Evolutionary conservation across 2,329 filamentous ascomycete genomes (phyloP), one percentile per base, ranked within the genome.

Genomic region (Microsporum ferrugineum): DNA sequence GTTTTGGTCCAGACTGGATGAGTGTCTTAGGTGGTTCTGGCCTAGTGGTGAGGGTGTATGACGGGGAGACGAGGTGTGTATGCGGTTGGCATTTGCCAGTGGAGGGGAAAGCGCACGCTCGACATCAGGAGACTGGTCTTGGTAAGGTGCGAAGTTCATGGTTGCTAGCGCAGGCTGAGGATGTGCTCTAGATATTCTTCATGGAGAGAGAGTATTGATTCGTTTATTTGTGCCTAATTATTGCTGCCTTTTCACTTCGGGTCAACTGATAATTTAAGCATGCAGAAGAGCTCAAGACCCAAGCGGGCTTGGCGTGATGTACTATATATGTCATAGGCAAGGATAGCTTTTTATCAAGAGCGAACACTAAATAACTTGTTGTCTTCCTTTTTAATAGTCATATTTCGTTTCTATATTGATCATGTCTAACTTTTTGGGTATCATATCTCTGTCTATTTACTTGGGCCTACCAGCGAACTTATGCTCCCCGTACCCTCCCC

Each of bases 131-230:
- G 88, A 88, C 57, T 88, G 88, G 74, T 92, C 92, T 79, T 97
- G 94, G 77, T 97, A 99, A 41, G 94, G 94, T 53, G 94, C 94
- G 73, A 97, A 99, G 78, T 96, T 89, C 88, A 94, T 94, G 61
- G 68, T 77, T 63, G 4, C 31, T n/a, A 12, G 49, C 2, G 49
- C 5, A 34, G 5, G 5, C n/a, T 3, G 10, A 10, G 17, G 14
- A 29, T 23, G 12, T n/a, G 17, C 31, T 29, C 29, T 27, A 58
- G 56, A n/a, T 34, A n/a, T 17, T 45, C 12, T 29, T 49, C 45
- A 49, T 49, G 45, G 45, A 12, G 23, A 29, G 45, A 27, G 8
- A 33, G 27, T 53, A n/a, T 36, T 17, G 56, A 57, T 38, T 31
- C 6, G 6, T 60, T 34, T 53, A 29, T 12, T 12, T 17, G 14